These are phyloP conservation scores for Hymenoscyphus linearis DNA, from an alignment of 2,329 filamentous ascomycete genomes.

Conservation along the genomic window DNA sequence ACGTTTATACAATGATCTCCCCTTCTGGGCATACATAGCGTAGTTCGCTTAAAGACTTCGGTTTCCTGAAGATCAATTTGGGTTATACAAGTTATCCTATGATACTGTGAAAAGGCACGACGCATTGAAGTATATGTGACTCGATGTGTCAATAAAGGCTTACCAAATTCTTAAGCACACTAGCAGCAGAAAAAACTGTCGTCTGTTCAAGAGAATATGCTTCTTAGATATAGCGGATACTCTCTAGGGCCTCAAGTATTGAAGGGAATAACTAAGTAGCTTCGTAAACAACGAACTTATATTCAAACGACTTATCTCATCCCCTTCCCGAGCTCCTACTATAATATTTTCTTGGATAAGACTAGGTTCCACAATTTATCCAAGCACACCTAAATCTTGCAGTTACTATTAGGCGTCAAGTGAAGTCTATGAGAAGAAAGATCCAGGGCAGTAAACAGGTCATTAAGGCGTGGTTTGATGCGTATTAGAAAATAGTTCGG, in stretches of 20 bases:
- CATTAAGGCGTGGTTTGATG: not conserved
- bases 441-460: not conserved
- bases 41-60: too few relatives aligned
- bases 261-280: not conserved
- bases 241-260: not conserved
- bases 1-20: too few relatives aligned
- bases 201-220: not conserved
- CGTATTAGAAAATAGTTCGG: not conserved
- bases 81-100: not conserved
- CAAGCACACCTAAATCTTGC: not conserved
- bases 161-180: not conserved
- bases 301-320: not conserved
- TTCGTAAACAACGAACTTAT: not conserved
- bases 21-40: too few relatives aligned
- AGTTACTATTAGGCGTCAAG: not conserved
- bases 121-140: too few relatives aligned
- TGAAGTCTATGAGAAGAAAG: not conserved
- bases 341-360: not conserved
- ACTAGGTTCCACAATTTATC: not conserved
- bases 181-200: not conserved
- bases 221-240: not conserved
- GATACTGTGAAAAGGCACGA: not conserved
- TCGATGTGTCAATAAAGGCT: not conserved
- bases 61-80: not conserved
- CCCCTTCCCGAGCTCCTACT: not conserved